Evolutionary conservation across 75 land plant genomes (phyloP).

Genomic region (Adiantum capillusveneris): DNA sequence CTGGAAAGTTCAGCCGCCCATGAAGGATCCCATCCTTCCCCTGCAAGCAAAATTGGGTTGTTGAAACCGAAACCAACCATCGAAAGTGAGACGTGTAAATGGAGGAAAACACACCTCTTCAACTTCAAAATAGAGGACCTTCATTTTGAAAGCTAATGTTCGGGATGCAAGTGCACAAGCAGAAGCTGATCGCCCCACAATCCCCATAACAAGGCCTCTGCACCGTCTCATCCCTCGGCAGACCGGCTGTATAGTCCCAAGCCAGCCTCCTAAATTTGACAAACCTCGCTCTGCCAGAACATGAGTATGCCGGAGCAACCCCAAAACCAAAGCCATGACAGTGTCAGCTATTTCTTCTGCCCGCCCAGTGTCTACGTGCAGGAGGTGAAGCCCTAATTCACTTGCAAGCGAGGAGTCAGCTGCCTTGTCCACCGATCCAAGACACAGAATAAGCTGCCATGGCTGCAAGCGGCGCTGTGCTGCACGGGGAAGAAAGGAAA

Average conservation of each 20-base stretch:
- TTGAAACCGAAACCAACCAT: no score
- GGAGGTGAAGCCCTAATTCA: constrained; percentile 80
- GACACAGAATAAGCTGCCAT: constrained; percentile 85
- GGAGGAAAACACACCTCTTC: constrained; percentile 21
- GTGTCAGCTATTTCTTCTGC: constrained; percentile 97
- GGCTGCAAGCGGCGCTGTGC: constrained; percentile 96
- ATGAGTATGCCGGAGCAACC: constrained; percentile 78
- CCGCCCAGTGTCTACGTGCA: constrained; percentile 77
- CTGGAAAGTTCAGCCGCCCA: constrained; percentile 50
- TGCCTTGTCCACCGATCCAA: constrained; percentile 79
- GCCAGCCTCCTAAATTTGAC: constrained; percentile 75
- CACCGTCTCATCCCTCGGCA: constrained; percentile 95
- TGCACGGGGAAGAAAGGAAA: constrained; percentile 91
- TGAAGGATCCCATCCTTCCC: constrained; percentile 43
- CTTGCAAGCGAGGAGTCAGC: constrained; percentile 83
- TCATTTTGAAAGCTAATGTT: constrained; percentile 88
- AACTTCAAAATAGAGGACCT: constrained; percentile 81
- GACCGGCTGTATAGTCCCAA: constrained; percentile 85
- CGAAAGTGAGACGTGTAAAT: no score
- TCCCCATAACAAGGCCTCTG: constrained; percentile 89
- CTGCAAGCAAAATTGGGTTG: no score
- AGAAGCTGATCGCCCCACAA: constrained; percentile 84
- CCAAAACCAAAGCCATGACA: constrained; percentile 86
- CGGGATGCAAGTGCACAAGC: constrained; percentile 69
- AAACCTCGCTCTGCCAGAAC: constrained; percentile 57